Evolutionary conservation across 169 alveolate species (phyloP).

Genomic region (Cyclospora cayetanensis): DNA sequence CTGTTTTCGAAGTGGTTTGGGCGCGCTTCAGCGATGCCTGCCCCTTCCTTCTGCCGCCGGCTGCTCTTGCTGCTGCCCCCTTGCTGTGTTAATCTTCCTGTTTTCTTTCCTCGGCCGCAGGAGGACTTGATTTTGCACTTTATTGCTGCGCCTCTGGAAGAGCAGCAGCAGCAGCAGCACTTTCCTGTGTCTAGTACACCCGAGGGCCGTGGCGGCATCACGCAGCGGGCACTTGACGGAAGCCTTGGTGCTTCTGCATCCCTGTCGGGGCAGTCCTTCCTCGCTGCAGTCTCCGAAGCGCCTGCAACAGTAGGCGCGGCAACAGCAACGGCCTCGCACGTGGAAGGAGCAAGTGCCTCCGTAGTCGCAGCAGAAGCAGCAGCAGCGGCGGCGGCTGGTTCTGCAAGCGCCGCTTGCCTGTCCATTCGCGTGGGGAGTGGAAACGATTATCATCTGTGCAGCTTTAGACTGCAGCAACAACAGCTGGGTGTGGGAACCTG

Average conservation of each 20-base stretch:
- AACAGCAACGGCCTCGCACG: not conserved
- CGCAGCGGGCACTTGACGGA: not conserved
- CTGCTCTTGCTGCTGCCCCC: slow-evolving; percentile 40
- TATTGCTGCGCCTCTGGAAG: slow-evolving; percentile 1
- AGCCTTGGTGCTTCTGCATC: not conserved
- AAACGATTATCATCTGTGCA: slow-evolving; percentile 8
- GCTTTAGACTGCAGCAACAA: slow-evolving; percentile 28
- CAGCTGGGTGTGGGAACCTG: slow-evolving; percentile 1
- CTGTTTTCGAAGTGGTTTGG: not conserved
- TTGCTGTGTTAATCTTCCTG: not conserved
- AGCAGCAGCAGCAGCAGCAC: slow-evolving; percentile 41
- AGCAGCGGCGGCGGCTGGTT: not conserved
- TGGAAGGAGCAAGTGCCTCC: not conserved
- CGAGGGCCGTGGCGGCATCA: not conserved
- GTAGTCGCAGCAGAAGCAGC: slow-evolving; percentile 34
- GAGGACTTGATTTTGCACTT: slow-evolving; percentile 22
- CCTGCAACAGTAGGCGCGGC: not conserved
- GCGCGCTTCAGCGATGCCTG: not conserved
- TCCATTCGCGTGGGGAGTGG: not conserved
- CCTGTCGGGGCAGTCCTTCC: not conserved
- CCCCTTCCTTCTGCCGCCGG: not conserved
- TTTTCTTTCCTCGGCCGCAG: not conserved
- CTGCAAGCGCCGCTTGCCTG: not conserved
- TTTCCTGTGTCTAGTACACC: not conserved
- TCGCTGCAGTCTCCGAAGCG: not conserved